A percentile compares a stretch with the other conserved stretches of the same genome.
These are phyloP conservation scores for Thermothelomyces thermophilus DNA, from an alignment of 2,329 filamentous ascomycete species.

Conservation along the genomic window DNA sequence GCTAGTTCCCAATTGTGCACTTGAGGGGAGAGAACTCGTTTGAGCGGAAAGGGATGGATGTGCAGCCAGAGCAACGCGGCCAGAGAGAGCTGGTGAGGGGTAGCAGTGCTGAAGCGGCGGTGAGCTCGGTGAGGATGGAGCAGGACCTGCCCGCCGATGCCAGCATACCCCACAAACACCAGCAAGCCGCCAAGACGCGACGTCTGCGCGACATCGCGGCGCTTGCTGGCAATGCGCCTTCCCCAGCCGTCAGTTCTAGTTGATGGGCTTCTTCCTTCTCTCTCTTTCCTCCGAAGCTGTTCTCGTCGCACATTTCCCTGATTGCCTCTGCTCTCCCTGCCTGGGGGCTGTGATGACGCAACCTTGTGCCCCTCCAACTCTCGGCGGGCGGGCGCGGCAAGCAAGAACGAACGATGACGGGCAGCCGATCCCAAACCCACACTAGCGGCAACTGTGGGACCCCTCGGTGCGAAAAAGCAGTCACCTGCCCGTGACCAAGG, in stretches of 20 bases:
- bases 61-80: neutral
- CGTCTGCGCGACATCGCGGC: neutral
- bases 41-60: too few relatives aligned
- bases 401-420: neutral
- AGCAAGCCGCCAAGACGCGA: neutral
- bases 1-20: neutral
- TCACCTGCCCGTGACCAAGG: slow-evolving; percentile 12
- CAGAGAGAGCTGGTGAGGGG: neutral
- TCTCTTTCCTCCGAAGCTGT: too few relatives aligned
- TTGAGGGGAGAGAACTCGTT: too few relatives aligned
- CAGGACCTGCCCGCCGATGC: neutral
- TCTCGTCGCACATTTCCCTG: neutral
- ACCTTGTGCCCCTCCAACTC: neutral
- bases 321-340: neutral
- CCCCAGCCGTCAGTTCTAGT: neutral
- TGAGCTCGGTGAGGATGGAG: slow-evolving; percentile 1
- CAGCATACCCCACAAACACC: neutral
- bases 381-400: neutral
- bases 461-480: slow-evolving; percentile 11
- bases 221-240: neutral
- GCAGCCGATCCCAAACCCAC: slow-evolving; percentile 2
- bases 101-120: neutral
- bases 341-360: slow-evolving; percentile 5
- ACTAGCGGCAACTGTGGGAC: slow-evolving; percentile 10
- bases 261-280: neutral